phyloP scores from a whole-genome alignment of 768 basidiomycete species.

The Mycena maculata region DNA sequence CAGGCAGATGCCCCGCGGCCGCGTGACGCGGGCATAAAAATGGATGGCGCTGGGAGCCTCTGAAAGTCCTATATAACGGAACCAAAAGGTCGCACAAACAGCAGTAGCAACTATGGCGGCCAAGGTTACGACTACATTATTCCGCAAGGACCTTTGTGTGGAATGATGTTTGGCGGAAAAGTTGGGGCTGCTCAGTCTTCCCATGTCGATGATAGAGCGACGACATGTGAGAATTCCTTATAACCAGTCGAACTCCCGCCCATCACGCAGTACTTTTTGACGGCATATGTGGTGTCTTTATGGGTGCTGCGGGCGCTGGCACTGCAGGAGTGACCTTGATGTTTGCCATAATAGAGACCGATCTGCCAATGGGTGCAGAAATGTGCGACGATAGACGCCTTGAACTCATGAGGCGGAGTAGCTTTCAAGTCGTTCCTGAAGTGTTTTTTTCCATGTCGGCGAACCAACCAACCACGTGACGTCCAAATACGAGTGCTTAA shows the following conservation, averaged over 20 bases:
- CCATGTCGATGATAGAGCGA: neutral
- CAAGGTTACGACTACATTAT: neutral
- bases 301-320: no score
- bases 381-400: no score
- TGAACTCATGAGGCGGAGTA: no score
- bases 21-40: conserved; percentile 20
- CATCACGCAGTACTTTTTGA: neutral
- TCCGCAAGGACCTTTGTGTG: neutral
- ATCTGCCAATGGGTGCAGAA: no score
- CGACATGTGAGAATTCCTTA: no score
- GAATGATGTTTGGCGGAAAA: neutral
- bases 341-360: no score
- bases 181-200: neutral
- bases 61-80: neutral
- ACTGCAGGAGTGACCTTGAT: no score
- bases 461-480: no score
- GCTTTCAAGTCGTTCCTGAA: no score
- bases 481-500: no score
- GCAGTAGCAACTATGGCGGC: neutral
- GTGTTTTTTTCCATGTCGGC: no score
- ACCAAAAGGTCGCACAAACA: conserved; percentile 3
- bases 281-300: neutral
- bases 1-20: conserved; percentile 6
- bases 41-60: neutral
- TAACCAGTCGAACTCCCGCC: neutral